phyloP scores from a whole-genome alignment of 768 basidiomycete genomes.

The Nidula microcarpa region DNA sequence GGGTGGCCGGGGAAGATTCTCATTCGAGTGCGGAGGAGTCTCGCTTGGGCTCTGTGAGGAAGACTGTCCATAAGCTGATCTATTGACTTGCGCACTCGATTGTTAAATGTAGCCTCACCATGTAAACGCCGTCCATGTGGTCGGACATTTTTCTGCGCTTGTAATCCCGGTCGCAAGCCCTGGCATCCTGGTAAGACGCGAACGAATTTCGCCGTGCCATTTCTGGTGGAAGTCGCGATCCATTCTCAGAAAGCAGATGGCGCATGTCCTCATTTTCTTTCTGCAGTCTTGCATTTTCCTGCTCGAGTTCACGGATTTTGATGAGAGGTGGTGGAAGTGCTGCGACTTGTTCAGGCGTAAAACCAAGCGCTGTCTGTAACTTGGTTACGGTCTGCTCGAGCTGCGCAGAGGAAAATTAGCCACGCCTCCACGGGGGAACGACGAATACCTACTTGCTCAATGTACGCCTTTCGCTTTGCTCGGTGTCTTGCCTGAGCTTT shows the following conservation, averaged over 20 bases:
- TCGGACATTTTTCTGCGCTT: constrained; percentile 56
- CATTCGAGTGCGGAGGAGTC: constrained; percentile 35
- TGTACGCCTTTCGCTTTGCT: constrained; percentile 91
- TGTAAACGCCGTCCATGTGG: constrained; percentile 50
- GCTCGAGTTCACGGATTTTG: constrained; percentile 80
- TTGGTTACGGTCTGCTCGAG: constrained; percentile 85
- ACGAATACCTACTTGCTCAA: constrained; percentile 64
- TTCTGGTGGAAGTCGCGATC: constrained; percentile 35
- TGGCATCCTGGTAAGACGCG: constrained; percentile 44
- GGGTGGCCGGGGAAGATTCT: constrained; percentile 41
- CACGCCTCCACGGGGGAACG: not conserved
- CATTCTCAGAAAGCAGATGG: constrained; percentile 54
- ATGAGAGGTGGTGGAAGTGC: constrained; percentile 68
- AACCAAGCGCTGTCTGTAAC: constrained; percentile 71
- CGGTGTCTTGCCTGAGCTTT: constrained; percentile 88
- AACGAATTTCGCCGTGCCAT: constrained; percentile 43
- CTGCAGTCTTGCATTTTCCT: constrained; percentile 68
- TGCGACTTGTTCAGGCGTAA: constrained; percentile 71
- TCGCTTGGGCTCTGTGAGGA: constrained; percentile 40
- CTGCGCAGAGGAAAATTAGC: constrained; percentile 28
- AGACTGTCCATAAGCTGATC: not conserved
- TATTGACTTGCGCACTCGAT: no score
- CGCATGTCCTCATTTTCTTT: constrained; percentile 75
- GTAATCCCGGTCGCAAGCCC: constrained; percentile 53
- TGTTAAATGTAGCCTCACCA: constrained; percentile 27